Evolutionary conservation across 2,329 filamentous ascomycete genomes (phyloP), one percentile per base, ranked within the genome.

Genomic region (Pseudocercospora fijiensis): DNA sequence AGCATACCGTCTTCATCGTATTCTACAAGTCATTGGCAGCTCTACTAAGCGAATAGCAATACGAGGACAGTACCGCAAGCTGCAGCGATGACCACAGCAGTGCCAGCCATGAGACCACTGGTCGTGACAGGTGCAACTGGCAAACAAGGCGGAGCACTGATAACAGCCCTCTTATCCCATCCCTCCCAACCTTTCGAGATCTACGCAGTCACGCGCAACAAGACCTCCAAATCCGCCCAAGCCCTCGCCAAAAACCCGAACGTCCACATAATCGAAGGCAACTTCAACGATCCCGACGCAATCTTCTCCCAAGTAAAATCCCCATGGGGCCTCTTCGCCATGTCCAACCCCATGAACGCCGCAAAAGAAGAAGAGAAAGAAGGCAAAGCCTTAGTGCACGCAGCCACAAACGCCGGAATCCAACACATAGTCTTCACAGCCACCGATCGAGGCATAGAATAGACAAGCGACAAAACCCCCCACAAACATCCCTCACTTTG

Each of bases 401-500:
- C 81, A n/a, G 79, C 84, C 1, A 68, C 89, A 61, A 78, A 81
- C 26, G 74, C 83, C 26, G 79, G 80, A 11, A 84, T 89, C 43
- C 78, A 81, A 63, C 82, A 86, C 70, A 87, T 90, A 68, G 82
- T 90, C 51, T 89, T 88, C 76, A 84, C 81, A 28, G 64, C 69
- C 26, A 71, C 68, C 4, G 88, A 90, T 66, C 85, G 88, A 43
- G 85, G 86, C 49, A 86, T 76, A n/a, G 2, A 80, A 79, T 5
- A 82, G 80, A 53, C 81, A 83, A 79, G 81, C 4, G 82, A 81
- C n/a, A n/a, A n/a, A n/a, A n/a, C n/a, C n/a, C 65, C 77, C 81
- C 0, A 88, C 86, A 0, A 71, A 79, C 0, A 80, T 89, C 53
- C 84, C 85, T 0, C 86, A 90, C 73, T 90, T 90, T 73, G 80